Evolutionary conservation across 1,139 yeast species (phyloP), one percentile per base, ranked within the genome.

Genomic region (Torulaspora globosa): DNA sequence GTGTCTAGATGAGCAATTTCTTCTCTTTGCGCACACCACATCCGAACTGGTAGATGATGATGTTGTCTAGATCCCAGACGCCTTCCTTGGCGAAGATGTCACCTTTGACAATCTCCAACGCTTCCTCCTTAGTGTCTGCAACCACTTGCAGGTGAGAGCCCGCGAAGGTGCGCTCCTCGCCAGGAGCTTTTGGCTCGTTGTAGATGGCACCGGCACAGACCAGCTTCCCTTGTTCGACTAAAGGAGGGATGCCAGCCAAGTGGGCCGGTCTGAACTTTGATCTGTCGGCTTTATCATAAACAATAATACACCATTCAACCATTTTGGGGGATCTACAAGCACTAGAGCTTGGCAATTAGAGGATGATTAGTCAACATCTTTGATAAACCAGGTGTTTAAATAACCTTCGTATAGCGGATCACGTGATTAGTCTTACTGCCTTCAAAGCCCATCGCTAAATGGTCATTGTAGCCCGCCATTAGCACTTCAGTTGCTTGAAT

Each of bases 31-130:
- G 71, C 44, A 66, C 70, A 33, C 80, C 82, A 55, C 72, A 65
- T 14, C 70, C 72, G 49, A 66, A 66, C 57, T 90, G 90, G 58
- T 77, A 72, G 41, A 84, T 77, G 54, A 79, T 61, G 19, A 78
- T 82, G 46, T 73, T 75, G 36, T 80, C 78, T 51, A 84, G 61
- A 62, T 86, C 94, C 95, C 95, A 86, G 49, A 86, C 76, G 0
- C 89, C 92, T 26, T 73, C 71, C 54, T 70, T 71, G 54, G 78
- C 77, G 66, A 81, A 86, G 30, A 80, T 65, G 62, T 86, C 95
- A 47, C 70, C 61, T 59, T 80, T 76, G 60, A 86, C 73, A 49
- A 83, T 68, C 35, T 80, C 85, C 42, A 81, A 56, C 14, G 82
- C 79, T 49, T 82, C 84, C 50, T 82, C 82, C 56, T 73, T 79